A percentile compares a stretch with the other conserved stretches of the same genome.
These are phyloP conservation scores for Clausena lansium DNA, from an alignment of 345 rosid species.

Conservation along the genomic window DNA sequence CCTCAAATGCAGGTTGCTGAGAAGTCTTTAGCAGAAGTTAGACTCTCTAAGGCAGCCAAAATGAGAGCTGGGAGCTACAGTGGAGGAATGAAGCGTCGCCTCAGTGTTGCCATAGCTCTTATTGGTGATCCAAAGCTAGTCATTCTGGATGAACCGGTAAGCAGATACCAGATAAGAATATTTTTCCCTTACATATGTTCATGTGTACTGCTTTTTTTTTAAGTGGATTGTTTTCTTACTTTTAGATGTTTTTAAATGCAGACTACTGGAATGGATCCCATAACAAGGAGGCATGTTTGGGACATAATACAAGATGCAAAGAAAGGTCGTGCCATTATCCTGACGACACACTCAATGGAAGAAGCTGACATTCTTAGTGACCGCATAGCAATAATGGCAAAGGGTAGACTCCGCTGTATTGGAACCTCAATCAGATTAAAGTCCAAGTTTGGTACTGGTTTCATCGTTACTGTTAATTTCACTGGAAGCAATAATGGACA, in stretches of 20 bases:
- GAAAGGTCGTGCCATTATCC: conserved; percentile 77
- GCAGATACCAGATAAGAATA: background rate
- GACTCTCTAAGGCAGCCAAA: conserved; percentile 58
- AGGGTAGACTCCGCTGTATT: conserved; percentile 86
- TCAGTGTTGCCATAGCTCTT: conserved; percentile 88
- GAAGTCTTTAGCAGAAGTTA: conserved; percentile 71
- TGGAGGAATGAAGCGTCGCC: conserved; percentile 97
- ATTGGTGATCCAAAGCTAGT: conserved; percentile 85
- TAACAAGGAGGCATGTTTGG: conserved; percentile 93
- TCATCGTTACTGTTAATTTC: conserved; percentile 75
- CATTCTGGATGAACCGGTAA: conserved; percentile 85
- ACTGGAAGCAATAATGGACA: conserved; percentile 39
- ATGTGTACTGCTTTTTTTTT: background rate
- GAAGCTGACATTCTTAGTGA: conserved; percentile 93
- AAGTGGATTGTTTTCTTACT: background rate
- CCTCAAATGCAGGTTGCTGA: conserved; percentile 44
- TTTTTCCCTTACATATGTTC: background rate
- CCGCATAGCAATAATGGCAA: conserved; percentile 91
- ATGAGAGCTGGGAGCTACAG: conserved; percentile 88
- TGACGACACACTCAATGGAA: conserved; percentile 96
- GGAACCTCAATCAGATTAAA: conserved; percentile 90
- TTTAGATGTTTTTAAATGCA: conserved; percentile 18
- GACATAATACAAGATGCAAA: conserved; percentile 83
- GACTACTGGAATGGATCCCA: conserved; percentile 98
- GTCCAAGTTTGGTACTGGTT: conserved; percentile 88